phyloP scores from a whole-genome alignment of 2,329 filamentous ascomycete species.

The Hymenoscyphus albidus region DNA sequence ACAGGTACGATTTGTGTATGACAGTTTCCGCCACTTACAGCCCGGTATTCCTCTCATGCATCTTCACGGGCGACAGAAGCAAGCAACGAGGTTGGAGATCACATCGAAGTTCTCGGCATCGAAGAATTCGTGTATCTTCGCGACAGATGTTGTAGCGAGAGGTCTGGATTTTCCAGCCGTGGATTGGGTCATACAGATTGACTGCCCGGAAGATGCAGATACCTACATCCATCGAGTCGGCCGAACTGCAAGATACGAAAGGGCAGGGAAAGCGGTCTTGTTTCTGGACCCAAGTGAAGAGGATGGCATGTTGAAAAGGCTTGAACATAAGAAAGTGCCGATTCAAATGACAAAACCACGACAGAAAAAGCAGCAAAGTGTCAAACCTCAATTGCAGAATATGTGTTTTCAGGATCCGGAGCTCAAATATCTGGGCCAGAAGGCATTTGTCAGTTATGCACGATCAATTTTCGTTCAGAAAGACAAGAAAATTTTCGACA shows the following conservation, averaged over 20 bases:
- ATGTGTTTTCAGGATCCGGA: slow-evolving; percentile 96
- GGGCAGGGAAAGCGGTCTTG: slow-evolving; percentile 79
- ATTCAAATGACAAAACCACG: slow-evolving; percentile 83
- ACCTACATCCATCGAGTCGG: slow-evolving; percentile 98
- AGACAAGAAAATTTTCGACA: slow-evolving; percentile 86
- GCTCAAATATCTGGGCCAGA: slow-evolving; percentile 91
- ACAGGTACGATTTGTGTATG: slow-evolving; percentile 93
- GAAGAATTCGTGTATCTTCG: slow-evolving; percentile 84
- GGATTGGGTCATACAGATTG: slow-evolving; percentile 98
- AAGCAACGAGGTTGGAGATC: slow-evolving; percentile 81
- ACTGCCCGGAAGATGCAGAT: slow-evolving; percentile 93
- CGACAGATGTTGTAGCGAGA: slow-evolving; percentile 90
- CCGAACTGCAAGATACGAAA: slow-evolving; percentile 88
- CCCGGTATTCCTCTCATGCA: slow-evolving; percentile 92
- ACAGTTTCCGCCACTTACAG: slow-evolving; percentile 87
- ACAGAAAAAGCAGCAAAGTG: slow-evolving; percentile 82
- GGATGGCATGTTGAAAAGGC: slow-evolving; percentile 77
- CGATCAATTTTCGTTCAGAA: slow-evolving; percentile 82
- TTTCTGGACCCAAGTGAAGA: slow-evolving; percentile 94
- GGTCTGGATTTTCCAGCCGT: slow-evolving; percentile 95
- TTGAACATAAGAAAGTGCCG: slow-evolving; percentile 86
- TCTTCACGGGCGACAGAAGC: slow-evolving; percentile 90
- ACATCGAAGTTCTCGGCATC: slow-evolving; percentile 77
- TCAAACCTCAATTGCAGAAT: slow-evolving; percentile 81
- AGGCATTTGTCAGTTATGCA: slow-evolving; percentile 89